Percentiles rank a stretch among this genome's conserved stretches.
These are phyloP conservation scores for Geotrichum candidum DNA, from an alignment of 1,139 yeast species.

Conservation along the genomic window DNA sequence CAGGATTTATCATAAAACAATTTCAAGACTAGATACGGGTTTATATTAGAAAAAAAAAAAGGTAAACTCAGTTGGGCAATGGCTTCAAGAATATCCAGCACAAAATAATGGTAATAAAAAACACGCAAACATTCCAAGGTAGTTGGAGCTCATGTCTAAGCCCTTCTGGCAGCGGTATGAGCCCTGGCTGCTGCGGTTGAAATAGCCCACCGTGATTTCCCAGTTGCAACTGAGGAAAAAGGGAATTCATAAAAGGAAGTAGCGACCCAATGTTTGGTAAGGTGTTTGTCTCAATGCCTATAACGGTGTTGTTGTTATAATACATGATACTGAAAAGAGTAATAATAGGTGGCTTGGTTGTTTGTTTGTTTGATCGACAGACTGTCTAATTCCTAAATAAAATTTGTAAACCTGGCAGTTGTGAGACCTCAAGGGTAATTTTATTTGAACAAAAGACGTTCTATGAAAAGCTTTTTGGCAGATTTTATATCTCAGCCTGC, in stretches of 20 bases:
- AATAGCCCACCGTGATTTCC: neutral
- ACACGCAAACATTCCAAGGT: neutral
- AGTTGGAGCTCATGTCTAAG: neutral
- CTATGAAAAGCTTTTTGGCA: no score
- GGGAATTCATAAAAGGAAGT: neutral
- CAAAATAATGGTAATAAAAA: neutral
- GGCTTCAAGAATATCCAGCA: neutral
- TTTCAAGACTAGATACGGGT: no score
- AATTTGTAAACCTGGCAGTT: no score
- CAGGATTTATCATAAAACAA: no score
- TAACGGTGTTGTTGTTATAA: neutral
- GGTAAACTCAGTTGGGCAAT: neutral
- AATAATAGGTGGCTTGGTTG: no score
- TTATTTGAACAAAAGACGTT: no score
- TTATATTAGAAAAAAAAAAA: no score
- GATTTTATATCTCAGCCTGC: no score
- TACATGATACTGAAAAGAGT: neutral
- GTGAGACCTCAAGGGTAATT: no score
- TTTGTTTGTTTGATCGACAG: no score
- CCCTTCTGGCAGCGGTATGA: neutral
- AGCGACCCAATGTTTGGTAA: neutral
- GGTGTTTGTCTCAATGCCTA: neutral
- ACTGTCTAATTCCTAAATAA: no score
- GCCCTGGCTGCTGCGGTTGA: neutral
- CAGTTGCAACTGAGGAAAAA: neutral